A percentile compares a stretch with the other conserved stretches of the same genome.
phyloP scores from a whole-genome alignment of 2,329 filamentous ascomycete genomes.

The Lasiodiplodia gonubiensis region DNA sequence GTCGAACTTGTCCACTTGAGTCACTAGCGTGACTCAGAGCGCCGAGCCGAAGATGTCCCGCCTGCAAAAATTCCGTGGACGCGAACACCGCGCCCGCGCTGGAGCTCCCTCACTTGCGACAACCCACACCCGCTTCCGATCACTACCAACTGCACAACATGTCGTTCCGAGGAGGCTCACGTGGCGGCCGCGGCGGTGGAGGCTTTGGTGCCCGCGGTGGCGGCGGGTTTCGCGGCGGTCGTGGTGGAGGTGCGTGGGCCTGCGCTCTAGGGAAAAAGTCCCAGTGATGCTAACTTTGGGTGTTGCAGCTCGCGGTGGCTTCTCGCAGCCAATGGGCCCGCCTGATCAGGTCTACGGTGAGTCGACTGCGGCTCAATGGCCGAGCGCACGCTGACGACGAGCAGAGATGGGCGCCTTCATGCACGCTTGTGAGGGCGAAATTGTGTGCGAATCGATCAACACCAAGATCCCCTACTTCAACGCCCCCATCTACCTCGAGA shows the following conservation, averaged over 20 bases:
- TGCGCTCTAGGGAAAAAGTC: background rate
- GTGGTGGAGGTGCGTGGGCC: slow-evolving; percentile 51
- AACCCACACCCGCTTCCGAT: slow-evolving; percentile 36
- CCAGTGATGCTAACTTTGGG: slow-evolving; percentile 28
- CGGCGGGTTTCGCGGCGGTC: slow-evolving; percentile 60
- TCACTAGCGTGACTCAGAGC: slow-evolving; percentile 31
- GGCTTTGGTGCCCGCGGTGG: slow-evolving; percentile 52
- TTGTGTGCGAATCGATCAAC: slow-evolving; percentile 96
- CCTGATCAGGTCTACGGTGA: slow-evolving; percentile 52
- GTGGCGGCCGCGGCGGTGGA: slow-evolving; percentile 53
- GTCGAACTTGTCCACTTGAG: slow-evolving; percentile 20
- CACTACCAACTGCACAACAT: slow-evolving; percentile 51
- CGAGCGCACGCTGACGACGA: slow-evolving; percentile 32
- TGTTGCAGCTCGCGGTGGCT: slow-evolving; percentile 45
- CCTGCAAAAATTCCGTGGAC: slow-evolving; percentile 27
- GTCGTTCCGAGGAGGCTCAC: slow-evolving; percentile 63
- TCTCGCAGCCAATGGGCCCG: slow-evolving; percentile 49
- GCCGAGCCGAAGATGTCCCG: slow-evolving; percentile 12
- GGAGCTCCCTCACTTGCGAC: slow-evolving; percentile 24
- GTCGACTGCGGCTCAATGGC: slow-evolving; percentile 23
- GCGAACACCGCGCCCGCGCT: slow-evolving; percentile 19
- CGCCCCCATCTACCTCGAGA: slow-evolving; percentile 97
- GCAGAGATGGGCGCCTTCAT: slow-evolving; percentile 91
- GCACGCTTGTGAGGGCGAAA: slow-evolving; percentile 95
- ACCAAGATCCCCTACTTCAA: slow-evolving; percentile 98